Evolutionary conservation across 768 basidiomycete species (phyloP), one percentile per base, ranked within the genome.

Genomic region (Lactarius deliciosus): DNA sequence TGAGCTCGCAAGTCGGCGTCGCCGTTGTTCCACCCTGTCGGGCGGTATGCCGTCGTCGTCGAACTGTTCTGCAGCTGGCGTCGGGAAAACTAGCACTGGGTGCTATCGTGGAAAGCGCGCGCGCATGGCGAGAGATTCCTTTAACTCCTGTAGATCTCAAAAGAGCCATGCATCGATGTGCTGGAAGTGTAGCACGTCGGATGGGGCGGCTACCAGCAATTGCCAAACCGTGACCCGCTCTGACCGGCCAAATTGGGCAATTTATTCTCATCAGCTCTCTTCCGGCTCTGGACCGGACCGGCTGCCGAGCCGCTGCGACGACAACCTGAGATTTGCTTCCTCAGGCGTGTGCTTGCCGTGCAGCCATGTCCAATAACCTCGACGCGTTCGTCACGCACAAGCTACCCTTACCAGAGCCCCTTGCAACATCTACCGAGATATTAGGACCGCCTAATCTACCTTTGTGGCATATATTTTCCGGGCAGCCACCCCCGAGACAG

Each of bases 401-500:
- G 20, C 77, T 76, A n/a, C 80, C 82, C 20, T 75, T 77, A 22
- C 82, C 83, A 18, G 75, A 79, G 43, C 76, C 83, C 2, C 64
- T 86, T 7, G 78, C 81, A 36, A 84, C 82, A 32, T 94, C 91
- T 3, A 85, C 88, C 69, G 90, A 92, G 72, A 83, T 93, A 62
- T 81, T 87, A 36, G 92, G 92, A 92, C 77, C 83, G 89, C 22
- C 85, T n/a, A 84, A 13, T 92, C 90, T 1, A 81, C 81, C 3
- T 94, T 94, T 72, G 77, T 90, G 25, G 91, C 84, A 2, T 81
- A 82, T 57, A 78, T 91, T 32, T 89, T 84, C 73, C 76, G 77
- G 20, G 85, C 85, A n/a, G 76, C 79, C 1, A 81, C 84, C 40
- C 77, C 80, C 3, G 78, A 79, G 6, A 83, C 85, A n/a, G 62